Base-by-base conservation (phyloP, 2,329 filamentous ascomycete species). In the Arthroderma sp. region DNA sequence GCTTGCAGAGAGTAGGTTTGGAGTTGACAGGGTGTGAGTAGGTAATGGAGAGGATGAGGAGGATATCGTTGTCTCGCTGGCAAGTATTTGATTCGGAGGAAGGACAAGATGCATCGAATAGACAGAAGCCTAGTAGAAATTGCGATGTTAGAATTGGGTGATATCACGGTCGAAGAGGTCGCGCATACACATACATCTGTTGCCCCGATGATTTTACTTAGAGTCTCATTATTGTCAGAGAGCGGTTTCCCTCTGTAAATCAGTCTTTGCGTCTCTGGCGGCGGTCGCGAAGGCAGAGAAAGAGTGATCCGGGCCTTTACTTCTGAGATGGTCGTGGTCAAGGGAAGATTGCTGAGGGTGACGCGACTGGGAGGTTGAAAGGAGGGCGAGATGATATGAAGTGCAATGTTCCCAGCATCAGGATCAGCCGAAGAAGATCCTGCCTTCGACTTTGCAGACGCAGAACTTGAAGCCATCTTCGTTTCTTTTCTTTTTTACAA, bases 241-340 rank as follows among this genome's bases (percentile, higher is more conserved):
- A 80, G 64, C 29, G 71, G 67, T 45, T 71, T 66, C 15, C 77
- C 77, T 41, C 68, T 62, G 52, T 77, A 78, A 15, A 80, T 77
- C 47, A 81, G 57, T 37, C 75, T 67, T 61, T 80, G 77, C 37
- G 64, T 57, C 11, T 64, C 57, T 1, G 69, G 63, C 6, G 59
- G 42, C 30, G 72, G 69, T 44, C 63, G 62, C 29, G 62, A 62
- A 6, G 71, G 64, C n/a, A 78, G 57, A 6, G 64, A 59, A 47
- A 69, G 55, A 39, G 69, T 64, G 45, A 81, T 73, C 44, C 62
- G 67, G 37, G 63, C 54, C 50, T 74, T 75, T n/a, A 81, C 61
- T 41, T 70, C 63, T 15, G 60, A 65, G 40, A 81, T 58, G 2
- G 71, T 78, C 2, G 62, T 64, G 40, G 52, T 56, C 4, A 63